Conservation (phyloP, 805 yeast species). For the Wickerhamomyces xylosicus region DNA sequence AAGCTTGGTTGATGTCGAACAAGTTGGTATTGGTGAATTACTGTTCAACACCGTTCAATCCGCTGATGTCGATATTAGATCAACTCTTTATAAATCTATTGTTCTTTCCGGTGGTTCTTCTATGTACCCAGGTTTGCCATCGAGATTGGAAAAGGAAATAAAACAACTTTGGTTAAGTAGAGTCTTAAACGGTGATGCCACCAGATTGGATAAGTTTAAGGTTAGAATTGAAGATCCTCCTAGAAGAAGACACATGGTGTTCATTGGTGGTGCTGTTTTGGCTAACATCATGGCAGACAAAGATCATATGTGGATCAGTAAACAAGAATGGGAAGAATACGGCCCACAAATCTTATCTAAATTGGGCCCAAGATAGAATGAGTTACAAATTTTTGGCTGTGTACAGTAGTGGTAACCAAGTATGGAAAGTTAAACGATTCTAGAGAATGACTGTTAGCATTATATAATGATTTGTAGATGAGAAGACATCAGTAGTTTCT, state of each 20-base stretch:
- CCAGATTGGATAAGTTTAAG: slow-evolving; percentile 83
- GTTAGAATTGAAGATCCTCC: slow-evolving; percentile 98
- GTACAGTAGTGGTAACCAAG: too few relatives aligned
- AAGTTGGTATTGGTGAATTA: slow-evolving; percentile 92
- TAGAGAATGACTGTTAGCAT: too few relatives aligned
- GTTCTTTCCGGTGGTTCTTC: slow-evolving; percentile 96
- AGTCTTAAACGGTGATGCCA: slow-evolving; percentile 79
- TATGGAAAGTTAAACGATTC: too few relatives aligned
- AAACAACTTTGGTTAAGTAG: slow-evolving; percentile 92
- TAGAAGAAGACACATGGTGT: slow-evolving; percentile 97
- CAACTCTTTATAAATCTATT: slow-evolving; percentile 81
- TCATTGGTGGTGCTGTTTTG: slow-evolving; percentile 95
- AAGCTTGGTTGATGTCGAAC: slow-evolving; percentile 87
- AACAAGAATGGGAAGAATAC: slow-evolving; percentile 96
- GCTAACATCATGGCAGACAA: slow-evolving; percentile 98
- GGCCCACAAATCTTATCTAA: slow-evolving; percentile 80
- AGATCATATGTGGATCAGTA: slow-evolving; percentile 96
- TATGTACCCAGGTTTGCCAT: slow-evolving; percentile 97
- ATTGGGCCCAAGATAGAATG: slow-evolving; percentile 74
- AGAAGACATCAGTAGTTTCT: background rate
- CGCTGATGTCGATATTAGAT: slow-evolving; percentile 89
- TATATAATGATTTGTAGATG: background rate
- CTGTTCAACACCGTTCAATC: slow-evolving; percentile 87
- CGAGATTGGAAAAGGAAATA: slow-evolving; percentile 88
- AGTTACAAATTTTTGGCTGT: too few relatives aligned